Conservation (phyloP, 2,329 filamentous ascomycete genomes). For the Tolypocladium pustulatum region DNA sequence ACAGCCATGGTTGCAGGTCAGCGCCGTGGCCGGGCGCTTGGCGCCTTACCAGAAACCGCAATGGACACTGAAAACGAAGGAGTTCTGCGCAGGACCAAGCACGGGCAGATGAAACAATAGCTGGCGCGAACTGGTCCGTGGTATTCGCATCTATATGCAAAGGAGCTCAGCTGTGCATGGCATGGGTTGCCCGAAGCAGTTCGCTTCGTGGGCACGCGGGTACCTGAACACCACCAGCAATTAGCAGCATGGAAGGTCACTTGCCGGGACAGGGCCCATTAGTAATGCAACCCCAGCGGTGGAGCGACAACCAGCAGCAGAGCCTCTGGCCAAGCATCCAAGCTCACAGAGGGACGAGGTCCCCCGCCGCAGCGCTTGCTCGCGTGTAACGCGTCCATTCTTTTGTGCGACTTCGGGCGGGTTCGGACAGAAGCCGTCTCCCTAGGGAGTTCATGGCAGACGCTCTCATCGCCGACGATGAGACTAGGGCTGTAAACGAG, state of each 20-base stretch:
- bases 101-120: not conserved
- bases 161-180: not conserved
- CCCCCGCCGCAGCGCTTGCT: not conserved
- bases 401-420: not conserved
- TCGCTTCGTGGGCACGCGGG: no score
- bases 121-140: not conserved
- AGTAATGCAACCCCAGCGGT: not conserved
- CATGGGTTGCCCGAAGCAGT: no score
- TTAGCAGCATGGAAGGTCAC: not conserved
- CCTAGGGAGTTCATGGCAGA: not conserved
- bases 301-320: not conserved
- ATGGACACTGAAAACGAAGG: not conserved
- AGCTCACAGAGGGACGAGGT: not conserved
- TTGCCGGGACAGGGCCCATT: not conserved
- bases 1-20: slow-evolving; percentile 14
- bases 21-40: not conserved
- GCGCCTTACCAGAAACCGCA: not conserved
- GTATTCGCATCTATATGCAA: not conserved
- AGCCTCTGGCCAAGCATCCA: not conserved
- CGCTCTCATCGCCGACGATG: not conserved
- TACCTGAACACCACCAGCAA: not conserved
- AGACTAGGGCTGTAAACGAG: not conserved
- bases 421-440: not conserved
- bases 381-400: not conserved
- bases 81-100: not conserved